phyloP scores from a whole-genome alignment of 2,329 filamentous ascomycete genomes.

The Boeremia exigua region DNA sequence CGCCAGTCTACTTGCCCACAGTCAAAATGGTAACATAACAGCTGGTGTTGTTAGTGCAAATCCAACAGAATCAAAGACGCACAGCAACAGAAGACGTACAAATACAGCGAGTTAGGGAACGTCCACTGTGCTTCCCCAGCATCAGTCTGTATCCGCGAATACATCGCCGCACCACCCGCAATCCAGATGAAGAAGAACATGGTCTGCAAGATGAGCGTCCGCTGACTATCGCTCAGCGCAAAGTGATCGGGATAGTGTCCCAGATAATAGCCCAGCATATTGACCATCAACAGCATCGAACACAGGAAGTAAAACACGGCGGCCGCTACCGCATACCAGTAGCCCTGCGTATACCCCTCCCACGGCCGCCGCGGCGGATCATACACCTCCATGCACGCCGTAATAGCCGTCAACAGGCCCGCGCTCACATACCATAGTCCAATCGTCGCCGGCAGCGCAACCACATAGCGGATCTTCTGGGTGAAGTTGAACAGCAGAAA shows the following conservation, averaged over 20 bases:
- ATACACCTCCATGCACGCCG: constrained; percentile 70
- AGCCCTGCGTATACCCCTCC: constrained; percentile 76
- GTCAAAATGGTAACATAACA: constrained; percentile 52
- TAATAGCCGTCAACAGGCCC: constrained; percentile 68
- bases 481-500: constrained; percentile 90
- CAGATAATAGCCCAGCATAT: constrained; percentile 77
- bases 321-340: constrained; percentile 84
- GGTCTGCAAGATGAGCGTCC: constrained; percentile 89
- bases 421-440: constrained; percentile 74
- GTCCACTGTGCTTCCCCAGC: constrained; percentile 62
- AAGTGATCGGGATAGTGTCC: constrained; percentile 83
- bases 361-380: constrained; percentile 55
- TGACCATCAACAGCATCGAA: constrained; percentile 76
- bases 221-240: constrained; percentile 76
- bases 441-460: constrained; percentile 85
- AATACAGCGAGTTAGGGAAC: constrained; percentile 69
- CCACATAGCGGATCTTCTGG: constrained; percentile 75
- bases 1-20: constrained; percentile 26
- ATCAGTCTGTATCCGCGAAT: constrained; percentile 67
- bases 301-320: constrained; percentile 80
- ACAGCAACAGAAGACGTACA: neutral
- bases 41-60: neutral
- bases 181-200: constrained; percentile 85
- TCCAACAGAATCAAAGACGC: neutral
- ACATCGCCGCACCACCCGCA: constrained; percentile 76